Evolutionary conservation across 495 filamentous ascomycete species (phyloP).

Genomic region (Friedmanniomyces simplex): DNA sequence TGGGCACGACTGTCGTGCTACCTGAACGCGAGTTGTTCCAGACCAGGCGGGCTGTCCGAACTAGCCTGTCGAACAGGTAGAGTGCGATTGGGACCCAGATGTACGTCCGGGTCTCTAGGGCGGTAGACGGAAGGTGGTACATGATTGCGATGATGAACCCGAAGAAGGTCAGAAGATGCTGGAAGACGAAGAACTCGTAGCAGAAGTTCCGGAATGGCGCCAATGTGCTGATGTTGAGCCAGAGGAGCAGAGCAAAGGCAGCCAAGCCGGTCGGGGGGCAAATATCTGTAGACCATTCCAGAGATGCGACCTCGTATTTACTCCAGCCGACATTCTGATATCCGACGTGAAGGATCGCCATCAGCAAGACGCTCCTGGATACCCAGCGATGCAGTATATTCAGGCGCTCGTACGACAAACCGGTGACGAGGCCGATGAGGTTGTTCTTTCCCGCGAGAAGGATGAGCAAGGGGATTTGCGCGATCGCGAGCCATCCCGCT

Average conservation of each 20-base stretch:
- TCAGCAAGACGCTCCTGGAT: slow-evolving; percentile 6
- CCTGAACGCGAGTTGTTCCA: slow-evolving; percentile 57
- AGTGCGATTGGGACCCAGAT: slow-evolving; percentile 51
- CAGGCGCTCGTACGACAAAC: slow-evolving; percentile 13
- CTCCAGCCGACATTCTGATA: slow-evolving; percentile 6
- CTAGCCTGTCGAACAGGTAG: slow-evolving; percentile 57
- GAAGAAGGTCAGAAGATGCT: not conserved
- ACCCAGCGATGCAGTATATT: slow-evolving; percentile 17
- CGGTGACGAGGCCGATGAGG: slow-evolving; percentile 15
- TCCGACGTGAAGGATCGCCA: slow-evolving; percentile 5
- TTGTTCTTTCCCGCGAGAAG: slow-evolving; percentile 16
- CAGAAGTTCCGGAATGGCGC: not conserved
- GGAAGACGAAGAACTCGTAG: slow-evolving; percentile 4
- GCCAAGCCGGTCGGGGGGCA: slow-evolving; percentile 2
- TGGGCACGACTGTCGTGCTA: slow-evolving; percentile 50
- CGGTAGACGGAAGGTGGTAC: slow-evolving; percentile 1
- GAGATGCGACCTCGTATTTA: not conserved
- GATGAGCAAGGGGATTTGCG: slow-evolving; percentile 13
- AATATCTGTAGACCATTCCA: not conserved
- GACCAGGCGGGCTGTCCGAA: slow-evolving; percentile 40
- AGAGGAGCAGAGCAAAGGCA: slow-evolving; percentile 2
- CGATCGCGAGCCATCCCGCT: slow-evolving; percentile 6
- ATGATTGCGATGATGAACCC: slow-evolving; percentile 5
- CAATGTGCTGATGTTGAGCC: slow-evolving; percentile 6
- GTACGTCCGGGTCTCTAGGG: not conserved